Evolutionary conservation across 2,329 filamentous ascomycete genomes (phyloP).

Genomic region (Ascosphaera pollenicola): DNA sequence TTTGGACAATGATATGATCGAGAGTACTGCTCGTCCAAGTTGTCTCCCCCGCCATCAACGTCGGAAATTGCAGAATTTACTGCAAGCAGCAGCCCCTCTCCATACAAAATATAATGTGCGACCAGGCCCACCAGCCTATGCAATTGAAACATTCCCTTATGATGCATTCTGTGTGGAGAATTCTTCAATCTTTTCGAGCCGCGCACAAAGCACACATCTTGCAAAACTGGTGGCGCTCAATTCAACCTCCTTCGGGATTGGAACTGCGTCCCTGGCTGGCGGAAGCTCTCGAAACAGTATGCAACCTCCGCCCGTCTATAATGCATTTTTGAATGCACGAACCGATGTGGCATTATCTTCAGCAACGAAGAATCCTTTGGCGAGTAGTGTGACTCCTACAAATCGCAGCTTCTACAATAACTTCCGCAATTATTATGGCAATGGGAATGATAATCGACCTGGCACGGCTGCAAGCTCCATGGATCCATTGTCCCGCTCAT

Average conservation of each 20-base stretch:
- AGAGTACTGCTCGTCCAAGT: conserved; percentile 57
- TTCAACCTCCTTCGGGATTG: conserved; percentile 59
- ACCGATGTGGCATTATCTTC: conserved; percentile 31
- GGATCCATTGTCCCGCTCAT: not conserved
- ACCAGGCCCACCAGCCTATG: conserved; percentile 77
- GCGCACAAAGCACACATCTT: conserved; percentile 46
- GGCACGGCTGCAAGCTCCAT: not conserved
- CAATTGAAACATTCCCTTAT: conserved; percentile 76
- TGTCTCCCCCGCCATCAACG: conserved; percentile 71
- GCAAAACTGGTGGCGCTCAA: conserved; percentile 76
- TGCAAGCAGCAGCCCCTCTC: conserved; percentile 80
- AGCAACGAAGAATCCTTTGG: not conserved
- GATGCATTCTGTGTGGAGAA: conserved; percentile 82
- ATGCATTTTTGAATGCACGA: conserved; percentile 65
- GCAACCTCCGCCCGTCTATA: conserved; percentile 52
- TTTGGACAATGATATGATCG: conserved; percentile 73
- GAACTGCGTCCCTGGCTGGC: conserved; percentile 28
- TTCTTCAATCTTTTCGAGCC: conserved; percentile 52
- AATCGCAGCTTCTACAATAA: not conserved
- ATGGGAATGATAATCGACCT: not conserved
- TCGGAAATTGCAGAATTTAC: conserved; percentile 65
- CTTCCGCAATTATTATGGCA: not conserved
- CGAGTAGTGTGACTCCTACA: not conserved
- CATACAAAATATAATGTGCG: conserved; percentile 69
- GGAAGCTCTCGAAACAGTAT: conserved; percentile 9